Evolutionary conservation across 164 flowering plant genomes (phyloP), one percentile per base, ranked within the genome.

Genomic region (Dillenia suffruticosa): DNA sequence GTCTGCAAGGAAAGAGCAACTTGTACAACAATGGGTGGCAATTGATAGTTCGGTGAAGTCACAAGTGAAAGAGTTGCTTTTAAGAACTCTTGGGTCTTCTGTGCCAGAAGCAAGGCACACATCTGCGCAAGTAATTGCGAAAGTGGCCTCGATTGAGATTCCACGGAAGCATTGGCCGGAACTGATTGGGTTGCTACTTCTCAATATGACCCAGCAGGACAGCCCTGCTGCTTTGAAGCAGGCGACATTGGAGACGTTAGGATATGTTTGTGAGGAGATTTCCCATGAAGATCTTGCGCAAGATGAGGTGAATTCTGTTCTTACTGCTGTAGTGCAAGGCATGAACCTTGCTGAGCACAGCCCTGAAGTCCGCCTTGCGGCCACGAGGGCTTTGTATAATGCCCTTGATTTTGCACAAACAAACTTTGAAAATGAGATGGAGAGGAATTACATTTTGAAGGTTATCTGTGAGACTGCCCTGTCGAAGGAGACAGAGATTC

Each of bases 301-400:
- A 63, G 86, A 84, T 32, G 89, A 89, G 71, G 96, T 89, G 15
- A 89, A 89, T 63, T 68, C 86, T 61, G 81, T 89, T 56, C 86
- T 89, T 22, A 89, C 93, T 44, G 94, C 96, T 44, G 92, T 90
- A n/a, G 90, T 84, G 46, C 88, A 90, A 65, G 96, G 96, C 24
- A 90, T 89, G 96, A 89, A 75, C 63, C 79, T 70, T 16, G 63
- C 78, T 24, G 85, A 82, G 50, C 77, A 78, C 51, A 74, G 79
- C 55, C 49, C 77, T 55, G 86, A 78, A 45, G 87, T 89, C n/a
- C 80, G 96, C n/a, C 88, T 89, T 65, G 86, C 96, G 16, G 89
- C 96, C 26, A 83, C 89, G 9, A 82, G 66, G 62, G 92, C 96
- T 15, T 68, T 89, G 26, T 82, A 77, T 59, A 87, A 89, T 75